Evolutionary conservation across 2,329 filamentous ascomycete genomes (phyloP).

Genomic region (Cordyceps javanica): DNA sequence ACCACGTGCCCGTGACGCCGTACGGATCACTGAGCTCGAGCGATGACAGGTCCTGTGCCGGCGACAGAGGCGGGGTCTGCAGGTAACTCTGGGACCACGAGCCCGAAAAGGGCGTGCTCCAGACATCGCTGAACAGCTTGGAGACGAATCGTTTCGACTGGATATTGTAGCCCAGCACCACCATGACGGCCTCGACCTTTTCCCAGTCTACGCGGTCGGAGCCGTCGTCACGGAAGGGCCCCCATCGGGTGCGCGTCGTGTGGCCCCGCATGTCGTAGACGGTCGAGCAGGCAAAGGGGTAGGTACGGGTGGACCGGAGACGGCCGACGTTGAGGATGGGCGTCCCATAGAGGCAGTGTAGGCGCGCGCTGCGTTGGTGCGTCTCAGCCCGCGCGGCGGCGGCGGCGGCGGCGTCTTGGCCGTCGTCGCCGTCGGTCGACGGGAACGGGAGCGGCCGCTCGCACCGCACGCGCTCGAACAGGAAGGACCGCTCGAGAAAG

Average conservation of each 20-base stretch:
- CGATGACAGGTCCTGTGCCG: conserved; percentile 29
- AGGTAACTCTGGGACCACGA: conserved; percentile 46
- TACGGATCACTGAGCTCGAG: conserved; percentile 61
- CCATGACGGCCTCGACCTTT: conserved; percentile 68
- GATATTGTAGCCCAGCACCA: conserved; percentile 61
- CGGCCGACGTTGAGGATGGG: conserved; percentile 40
- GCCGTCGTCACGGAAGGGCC: conserved; percentile 63
- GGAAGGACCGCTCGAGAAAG: conserved; percentile 58
- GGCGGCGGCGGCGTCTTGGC: conserved; percentile 13
- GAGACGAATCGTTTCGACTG: conserved; percentile 39
- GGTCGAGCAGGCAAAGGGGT: conserved; percentile 58
- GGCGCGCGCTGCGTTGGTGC: conserved; percentile 61
- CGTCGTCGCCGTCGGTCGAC: conserved; percentile 17
- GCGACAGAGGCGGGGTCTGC: conserved; percentile 19
- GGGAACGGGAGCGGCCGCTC: conserved; percentile 25
- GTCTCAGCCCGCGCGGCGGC: conserved; percentile 25
- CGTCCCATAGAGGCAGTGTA: conserved; percentile 65
- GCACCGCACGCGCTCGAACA: conserved; percentile 53
- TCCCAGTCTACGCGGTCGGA: conserved; percentile 67
- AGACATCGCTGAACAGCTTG: conserved; percentile 44
- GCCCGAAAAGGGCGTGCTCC: conserved; percentile 50
- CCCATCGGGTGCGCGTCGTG: conserved; percentile 57
- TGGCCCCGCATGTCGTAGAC: conserved; percentile 72
- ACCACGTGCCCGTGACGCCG: conserved; percentile 64
- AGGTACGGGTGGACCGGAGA: conserved; percentile 33